Evolutionary conservation across 306 rosid species (phyloP).

Genomic region (Albizia julibrissin): DNA sequence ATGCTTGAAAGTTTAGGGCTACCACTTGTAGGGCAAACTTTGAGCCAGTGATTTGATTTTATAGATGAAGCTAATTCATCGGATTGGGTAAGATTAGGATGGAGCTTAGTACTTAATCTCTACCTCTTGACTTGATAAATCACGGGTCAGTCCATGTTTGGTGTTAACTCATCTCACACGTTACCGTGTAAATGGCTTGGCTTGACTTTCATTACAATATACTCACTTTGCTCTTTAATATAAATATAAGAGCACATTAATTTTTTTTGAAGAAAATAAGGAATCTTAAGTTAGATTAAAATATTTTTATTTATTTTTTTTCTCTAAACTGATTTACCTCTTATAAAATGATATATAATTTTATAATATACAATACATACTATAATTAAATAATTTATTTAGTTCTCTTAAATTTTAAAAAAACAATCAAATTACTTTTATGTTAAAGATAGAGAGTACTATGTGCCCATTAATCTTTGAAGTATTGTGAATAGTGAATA

Average conservation of each 20-base stretch:
- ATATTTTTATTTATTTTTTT: too few species aligned
- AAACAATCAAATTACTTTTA: too few species aligned
- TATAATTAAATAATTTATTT: too few species aligned
- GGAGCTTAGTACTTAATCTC: not conserved
- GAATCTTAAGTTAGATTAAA: too few species aligned
- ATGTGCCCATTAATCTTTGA: not conserved
- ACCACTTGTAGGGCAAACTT: not conserved
- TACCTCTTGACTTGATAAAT: not conserved
- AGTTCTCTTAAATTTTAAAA: too few species aligned
- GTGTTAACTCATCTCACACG: conserved; percentile 30
- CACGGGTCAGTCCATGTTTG: conserved; percentile 21
- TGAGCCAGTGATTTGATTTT: not conserved
- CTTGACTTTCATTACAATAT: conserved; percentile 1
- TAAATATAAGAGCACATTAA: too few species aligned
- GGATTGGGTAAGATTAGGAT: not conserved
- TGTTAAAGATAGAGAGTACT: too few species aligned
- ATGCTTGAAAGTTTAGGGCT: not conserved
- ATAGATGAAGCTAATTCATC: not conserved
- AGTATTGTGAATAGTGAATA: not conserved
- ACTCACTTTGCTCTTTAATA: too few species aligned
- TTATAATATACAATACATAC: too few species aligned
- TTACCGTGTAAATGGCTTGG: conserved; percentile 29
- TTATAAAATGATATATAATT: too few species aligned
- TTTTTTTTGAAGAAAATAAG: too few species aligned
- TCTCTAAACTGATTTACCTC: too few species aligned